A percentile compares a stretch with the other conserved stretches of the same genome.
Evolutionary conservation across 2,329 filamentous ascomycete genomes (phyloP).

Genomic region (Fusarium tanahbumbuense): DNA sequence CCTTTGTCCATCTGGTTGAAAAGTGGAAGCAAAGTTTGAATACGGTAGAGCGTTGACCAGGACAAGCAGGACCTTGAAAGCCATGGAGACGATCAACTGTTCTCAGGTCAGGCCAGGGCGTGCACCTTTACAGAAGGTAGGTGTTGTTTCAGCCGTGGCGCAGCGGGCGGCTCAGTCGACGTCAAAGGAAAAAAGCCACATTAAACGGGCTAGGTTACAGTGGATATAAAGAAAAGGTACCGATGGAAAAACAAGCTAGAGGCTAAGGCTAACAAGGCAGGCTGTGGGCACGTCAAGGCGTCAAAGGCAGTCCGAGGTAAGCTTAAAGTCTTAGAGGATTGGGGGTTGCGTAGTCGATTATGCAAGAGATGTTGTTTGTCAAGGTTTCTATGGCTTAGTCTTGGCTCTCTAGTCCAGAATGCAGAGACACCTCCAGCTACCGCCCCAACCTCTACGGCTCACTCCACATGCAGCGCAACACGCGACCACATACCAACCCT

Average conservation of each 20-base stretch:
- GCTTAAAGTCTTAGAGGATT: conserved; percentile 1
- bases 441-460: neutral
- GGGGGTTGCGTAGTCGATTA: neutral
- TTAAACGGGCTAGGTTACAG: neutral
- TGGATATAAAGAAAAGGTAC: neutral
- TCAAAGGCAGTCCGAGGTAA: conserved; percentile 1
- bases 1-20: conserved; percentile 13
- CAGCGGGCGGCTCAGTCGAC: conserved; percentile 11
- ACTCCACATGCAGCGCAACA: conserved; percentile 26
- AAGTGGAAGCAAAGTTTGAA: conserved; percentile 23
- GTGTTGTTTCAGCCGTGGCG: conserved; percentile 30
- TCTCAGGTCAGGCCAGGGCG: neutral
- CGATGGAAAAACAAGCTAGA: neutral
- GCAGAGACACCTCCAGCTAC: neutral
- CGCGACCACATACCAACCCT: conserved; percentile 41
- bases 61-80: conserved; percentile 6
- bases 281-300: conserved; percentile 1
- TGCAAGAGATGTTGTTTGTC: conserved; percentile 1
- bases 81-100: conserved; percentile 9
- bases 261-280: neutral
- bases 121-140: neutral
- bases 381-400: neutral
- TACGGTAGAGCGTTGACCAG: neutral
- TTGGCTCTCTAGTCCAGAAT: neutral
- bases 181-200: neutral